phyloP scores from a whole-genome alignment of 2,329 filamentous ascomycete species.

The Biscogniauxia sp. region DNA sequence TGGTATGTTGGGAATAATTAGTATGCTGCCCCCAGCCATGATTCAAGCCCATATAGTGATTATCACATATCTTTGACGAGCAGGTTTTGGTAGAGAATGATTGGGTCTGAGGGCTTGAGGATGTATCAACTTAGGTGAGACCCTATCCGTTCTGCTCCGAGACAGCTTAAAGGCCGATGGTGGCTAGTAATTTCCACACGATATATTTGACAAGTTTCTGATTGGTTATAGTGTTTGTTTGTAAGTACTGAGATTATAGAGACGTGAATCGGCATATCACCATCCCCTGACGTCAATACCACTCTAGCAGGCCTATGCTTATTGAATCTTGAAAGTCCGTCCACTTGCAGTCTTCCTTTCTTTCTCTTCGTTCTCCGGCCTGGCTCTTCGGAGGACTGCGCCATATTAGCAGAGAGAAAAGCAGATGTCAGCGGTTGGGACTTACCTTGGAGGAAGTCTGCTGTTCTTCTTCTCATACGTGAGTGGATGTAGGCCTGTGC shows the following conservation, averaged over 20 bases:
- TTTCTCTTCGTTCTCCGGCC: slow-evolving; percentile 94
- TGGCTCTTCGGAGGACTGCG: slow-evolving; percentile 86
- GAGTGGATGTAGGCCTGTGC: slow-evolving; percentile 90
- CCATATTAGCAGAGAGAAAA: slow-evolving; percentile 12
- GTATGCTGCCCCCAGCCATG: not conserved
- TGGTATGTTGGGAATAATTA: not conserved
- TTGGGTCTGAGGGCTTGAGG: not conserved
- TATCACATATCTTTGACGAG: not conserved
- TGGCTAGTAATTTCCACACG: not conserved
- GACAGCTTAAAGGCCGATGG: not conserved
- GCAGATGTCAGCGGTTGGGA: slow-evolving; percentile 25
- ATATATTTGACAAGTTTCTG: not conserved
- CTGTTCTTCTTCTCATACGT: slow-evolving; percentile 94
- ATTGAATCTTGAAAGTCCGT: slow-evolving; percentile 71
- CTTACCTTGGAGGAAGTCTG: slow-evolving; percentile 94
- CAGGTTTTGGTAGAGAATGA: not conserved
- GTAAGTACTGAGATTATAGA: slow-evolving; percentile 7
- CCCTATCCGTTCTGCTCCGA: not conserved
- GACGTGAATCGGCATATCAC: slow-evolving; percentile 2
- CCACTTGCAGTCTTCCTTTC: slow-evolving; percentile 98
- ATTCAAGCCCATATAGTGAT: not conserved
- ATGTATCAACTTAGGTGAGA: not conserved
- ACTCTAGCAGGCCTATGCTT: slow-evolving; percentile 5
- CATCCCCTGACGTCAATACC: not conserved
- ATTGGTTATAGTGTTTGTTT: slow-evolving; percentile 9